phyloP scores from a whole-genome alignment of 495 filamentous ascomycete genomes.

The Tricharina praecox region DNA sequence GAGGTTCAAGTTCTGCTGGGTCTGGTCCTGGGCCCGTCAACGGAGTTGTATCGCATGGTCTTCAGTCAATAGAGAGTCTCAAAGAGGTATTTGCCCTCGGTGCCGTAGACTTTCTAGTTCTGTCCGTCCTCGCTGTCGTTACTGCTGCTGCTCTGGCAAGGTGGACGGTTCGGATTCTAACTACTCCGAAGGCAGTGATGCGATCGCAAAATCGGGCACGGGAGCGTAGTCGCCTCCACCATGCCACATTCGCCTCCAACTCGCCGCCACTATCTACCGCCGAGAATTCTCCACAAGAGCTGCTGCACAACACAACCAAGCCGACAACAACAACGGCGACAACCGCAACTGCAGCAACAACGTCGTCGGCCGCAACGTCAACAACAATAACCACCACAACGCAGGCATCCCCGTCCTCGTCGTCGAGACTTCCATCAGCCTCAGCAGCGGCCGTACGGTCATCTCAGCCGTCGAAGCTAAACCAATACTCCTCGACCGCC shows the following conservation, averaged over 20 bases:
- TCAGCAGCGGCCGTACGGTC: background rate
- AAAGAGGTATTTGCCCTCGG: conserved; percentile 27
- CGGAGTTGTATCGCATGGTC: conserved; percentile 9
- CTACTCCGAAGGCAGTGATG: conserved; percentile 26
- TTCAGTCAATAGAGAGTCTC: conserved; percentile 22
- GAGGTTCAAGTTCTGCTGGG: background rate
- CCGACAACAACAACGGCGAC: background rate
- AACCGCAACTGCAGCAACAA: no score
- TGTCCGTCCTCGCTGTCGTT: conserved; percentile 2
- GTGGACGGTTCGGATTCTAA: conserved; percentile 18
- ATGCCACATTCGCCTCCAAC: conserved; percentile 12
- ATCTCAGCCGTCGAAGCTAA: no score
- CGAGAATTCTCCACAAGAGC: background rate
- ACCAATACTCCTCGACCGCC: no score
- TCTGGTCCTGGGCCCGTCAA: background rate
- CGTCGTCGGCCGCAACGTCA: no score
- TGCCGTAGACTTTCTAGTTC: conserved; percentile 6
- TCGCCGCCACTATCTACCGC: conserved; percentile 1
- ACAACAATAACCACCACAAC: background rate
- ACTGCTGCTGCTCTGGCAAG: conserved; percentile 1
- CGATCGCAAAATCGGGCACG: conserved; percentile 19
- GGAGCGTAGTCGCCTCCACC: conserved; percentile 23
- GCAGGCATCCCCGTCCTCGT: background rate
- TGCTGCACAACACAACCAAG: background rate
- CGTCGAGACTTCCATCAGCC: background rate